These are phyloP conservation scores for Rhodotorula sp. DNA, from an alignment of 1,284 basidiomycete genomes.

Conservation along the genomic window DNA sequence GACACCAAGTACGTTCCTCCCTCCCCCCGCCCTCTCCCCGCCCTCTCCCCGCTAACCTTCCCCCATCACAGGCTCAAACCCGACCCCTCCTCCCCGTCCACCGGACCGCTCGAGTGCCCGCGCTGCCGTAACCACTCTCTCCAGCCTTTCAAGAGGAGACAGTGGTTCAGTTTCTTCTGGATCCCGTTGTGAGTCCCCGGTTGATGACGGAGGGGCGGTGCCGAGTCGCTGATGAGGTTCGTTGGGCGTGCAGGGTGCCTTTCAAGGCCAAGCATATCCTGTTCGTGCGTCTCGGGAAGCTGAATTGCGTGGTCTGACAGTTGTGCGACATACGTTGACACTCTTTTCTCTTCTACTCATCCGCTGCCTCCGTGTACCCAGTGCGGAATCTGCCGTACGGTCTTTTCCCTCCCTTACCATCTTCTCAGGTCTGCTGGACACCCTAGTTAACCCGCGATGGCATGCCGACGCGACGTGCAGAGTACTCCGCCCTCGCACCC, in stretches of 20 bases:
- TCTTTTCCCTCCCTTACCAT: not conserved
- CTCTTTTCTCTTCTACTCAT: not conserved
- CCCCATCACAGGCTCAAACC: conserved; percentile 1
- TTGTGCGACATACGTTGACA: no score
- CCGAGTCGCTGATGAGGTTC: not conserved
- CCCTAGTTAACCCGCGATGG: no score
- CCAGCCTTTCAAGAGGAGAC: conserved; percentile 4
- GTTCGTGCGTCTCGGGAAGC: not conserved
- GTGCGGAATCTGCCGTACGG: conserved; percentile 11
- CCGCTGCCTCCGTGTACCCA: not conserved
- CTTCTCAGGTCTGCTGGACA: no score
- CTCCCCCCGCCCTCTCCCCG: no score
- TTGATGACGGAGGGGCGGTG: not conserved
- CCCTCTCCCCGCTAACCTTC: not conserved
- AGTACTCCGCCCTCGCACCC: not conserved
- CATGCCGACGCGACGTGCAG: no score
- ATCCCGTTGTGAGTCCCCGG: not conserved
- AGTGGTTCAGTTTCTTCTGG: conserved; percentile 26
- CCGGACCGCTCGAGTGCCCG: not conserved
- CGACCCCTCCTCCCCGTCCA: not conserved
- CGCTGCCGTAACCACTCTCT: conserved; percentile 9
- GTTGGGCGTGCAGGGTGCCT: not conserved
- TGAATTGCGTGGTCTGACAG: no score
- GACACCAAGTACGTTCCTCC: not conserved
- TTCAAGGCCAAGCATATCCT: conserved; percentile 12